Evolutionary conservation across 1,284 basidiomycete species (phyloP).

Genomic region (Ustilago tritici): DNA sequence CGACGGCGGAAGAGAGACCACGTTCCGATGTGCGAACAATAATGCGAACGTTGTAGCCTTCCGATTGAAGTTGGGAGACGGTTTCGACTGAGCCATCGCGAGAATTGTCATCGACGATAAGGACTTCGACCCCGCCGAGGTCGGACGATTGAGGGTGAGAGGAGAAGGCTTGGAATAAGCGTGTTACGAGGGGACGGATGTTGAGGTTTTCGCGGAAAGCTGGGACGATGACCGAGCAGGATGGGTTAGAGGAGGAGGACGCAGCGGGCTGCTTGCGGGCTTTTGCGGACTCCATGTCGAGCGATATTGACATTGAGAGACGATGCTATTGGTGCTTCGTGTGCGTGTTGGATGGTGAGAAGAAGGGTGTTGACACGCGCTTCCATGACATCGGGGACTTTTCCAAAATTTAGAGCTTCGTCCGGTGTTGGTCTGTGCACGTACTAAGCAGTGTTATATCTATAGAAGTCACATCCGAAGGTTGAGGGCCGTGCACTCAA

Average conservation of each 20-base stretch:
- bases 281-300: slow-evolving; percentile 48
- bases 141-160: slow-evolving; percentile 20
- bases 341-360: not conserved
- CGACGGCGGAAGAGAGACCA: slow-evolving; percentile 72
- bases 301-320: slow-evolving; percentile 39
- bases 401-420: not conserved
- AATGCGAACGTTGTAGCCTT: slow-evolving; percentile 72
- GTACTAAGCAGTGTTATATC: not conserved
- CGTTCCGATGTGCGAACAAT: slow-evolving; percentile 72
- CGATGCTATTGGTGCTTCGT: not conserved
- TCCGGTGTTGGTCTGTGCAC: slow-evolving; percentile 11
- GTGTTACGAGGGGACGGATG: slow-evolving; percentile 71
- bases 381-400: not conserved
- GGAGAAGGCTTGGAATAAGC: slow-evolving; percentile 67
- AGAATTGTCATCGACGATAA: slow-evolving; percentile 55
- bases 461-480: not conserved
- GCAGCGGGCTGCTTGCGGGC: slow-evolving; percentile 21
- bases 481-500: slow-evolving; percentile 7
- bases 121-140: slow-evolving; percentile 38
- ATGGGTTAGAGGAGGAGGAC: slow-evolving; percentile 11
- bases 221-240: slow-evolving; percentile 56
- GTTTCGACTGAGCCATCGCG: slow-evolving; percentile 45
- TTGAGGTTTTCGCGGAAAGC: slow-evolving; percentile 49
- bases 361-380: slow-evolving; percentile 2
- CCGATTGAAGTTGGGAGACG: slow-evolving; percentile 32